Base-by-base conservation (phyloP, 2,329 filamentous ascomycete genomes). In the Ascochyta koolunga region DNA sequence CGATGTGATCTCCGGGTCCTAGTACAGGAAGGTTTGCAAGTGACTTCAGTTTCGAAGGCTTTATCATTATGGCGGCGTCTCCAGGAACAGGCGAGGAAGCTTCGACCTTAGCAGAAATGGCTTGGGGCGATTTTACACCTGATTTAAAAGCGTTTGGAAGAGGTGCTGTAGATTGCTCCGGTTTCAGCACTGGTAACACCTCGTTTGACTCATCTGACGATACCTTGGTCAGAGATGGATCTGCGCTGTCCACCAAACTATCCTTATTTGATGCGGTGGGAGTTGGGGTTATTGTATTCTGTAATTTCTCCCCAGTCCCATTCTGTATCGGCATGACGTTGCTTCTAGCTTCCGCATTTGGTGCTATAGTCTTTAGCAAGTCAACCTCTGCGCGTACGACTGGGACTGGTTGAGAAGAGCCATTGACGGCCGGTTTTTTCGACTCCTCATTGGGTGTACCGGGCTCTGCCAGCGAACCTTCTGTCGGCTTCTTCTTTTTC, bases 1-100 rank as follows among this genome's bases (percentile, higher is more conserved):
- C 92, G 44, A 96, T 83, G 6, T 73, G 74, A 56, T 84, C 83
- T 9, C 79, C 75, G 10, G 81, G 81, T 4, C 79, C 76, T 11
- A 81, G 66, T 3, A 73, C 62, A 18, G 70, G 71, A 32, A 73
- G 68, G 32, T 63, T 76, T 11, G 73, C 70, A 19, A 79, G 67
- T 29, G 74, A 73, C 52, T 70, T 71, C 2, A 76, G 53, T 49
- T 77, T 78, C 8, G 60, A 37, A 5, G 15, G 9, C n/a, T 40
- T 67, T 68, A 5, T 27, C 58, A 60, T 63, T 18, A 33, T 60
- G 6, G 41, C 9, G 10, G 40, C 27, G 43, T 33, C 19, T 43
- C 18, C 5, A 22, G 22, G 18, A 35, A 24, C 5, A 9, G 45
- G 2, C 4, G 22, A 9, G 11, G 18, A 5, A 31, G n/a, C 19